These are phyloP conservation scores for Aspergillus neotritici DNA, from an alignment of 2,329 filamentous ascomycete genomes.

Conservation along the genomic window DNA sequence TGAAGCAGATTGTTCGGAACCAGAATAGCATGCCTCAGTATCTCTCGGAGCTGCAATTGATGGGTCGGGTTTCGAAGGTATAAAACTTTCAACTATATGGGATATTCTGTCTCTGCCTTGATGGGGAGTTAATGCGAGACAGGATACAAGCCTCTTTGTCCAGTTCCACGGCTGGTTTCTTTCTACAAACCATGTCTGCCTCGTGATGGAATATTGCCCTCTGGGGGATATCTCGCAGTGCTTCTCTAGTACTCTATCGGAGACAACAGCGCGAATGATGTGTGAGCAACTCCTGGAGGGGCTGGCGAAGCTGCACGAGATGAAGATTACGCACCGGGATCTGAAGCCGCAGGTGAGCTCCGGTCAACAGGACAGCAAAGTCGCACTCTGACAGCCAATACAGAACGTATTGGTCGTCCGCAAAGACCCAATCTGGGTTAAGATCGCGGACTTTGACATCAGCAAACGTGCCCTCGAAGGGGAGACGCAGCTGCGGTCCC, in stretches of 20 bases:
- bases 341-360: conserved; percentile 4
- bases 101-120: too few species aligned
- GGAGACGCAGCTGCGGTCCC: background rate
- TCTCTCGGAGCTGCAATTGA: too few species aligned
- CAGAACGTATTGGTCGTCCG: background rate
- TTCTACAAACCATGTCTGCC: background rate
- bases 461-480: conserved; percentile 7
- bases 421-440: conserved; percentile 6
- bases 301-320: conserved; percentile 3
- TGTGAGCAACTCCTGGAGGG: conserved; percentile 3
- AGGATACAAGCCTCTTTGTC: conserved; percentile 1
- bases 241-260: background rate
- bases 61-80: too few species aligned
- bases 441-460: conserved; percentile 9
- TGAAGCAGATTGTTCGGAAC: background rate
- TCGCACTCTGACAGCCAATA: background rate
- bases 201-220: conserved; percentile 7
- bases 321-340: conserved; percentile 5
- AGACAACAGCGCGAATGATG: background rate
- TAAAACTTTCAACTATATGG: too few species aligned
- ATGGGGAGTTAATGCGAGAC: too few species aligned
- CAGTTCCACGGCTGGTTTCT: conserved; percentile 5
- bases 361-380: too few species aligned
- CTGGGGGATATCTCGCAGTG: conserved; percentile 2
- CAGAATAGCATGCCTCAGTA: too few species aligned